phyloP scores from a whole-genome alignment of 2,329 filamentous ascomycete species.

The Cercospora citrullina region DNA sequence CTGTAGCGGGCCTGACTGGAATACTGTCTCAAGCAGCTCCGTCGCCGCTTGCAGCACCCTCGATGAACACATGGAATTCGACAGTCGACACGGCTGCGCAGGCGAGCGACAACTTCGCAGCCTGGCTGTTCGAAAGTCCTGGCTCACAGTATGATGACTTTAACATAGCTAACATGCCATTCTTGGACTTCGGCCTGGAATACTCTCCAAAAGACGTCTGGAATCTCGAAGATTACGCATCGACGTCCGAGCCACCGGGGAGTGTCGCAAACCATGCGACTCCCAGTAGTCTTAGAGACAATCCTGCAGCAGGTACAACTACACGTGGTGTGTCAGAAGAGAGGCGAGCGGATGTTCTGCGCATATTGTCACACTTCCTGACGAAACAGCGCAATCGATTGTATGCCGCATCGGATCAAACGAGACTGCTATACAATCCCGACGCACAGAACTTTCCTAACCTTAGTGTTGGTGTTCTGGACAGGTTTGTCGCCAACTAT shows the following conservation, averaged over 20 bases:
- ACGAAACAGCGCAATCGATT: conserved; percentile 18
- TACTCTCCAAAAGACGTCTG: conserved; percentile 28
- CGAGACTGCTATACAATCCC: conserved; percentile 14
- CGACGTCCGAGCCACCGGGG: conserved; percentile 11
- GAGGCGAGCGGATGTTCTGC: conserved; percentile 8
- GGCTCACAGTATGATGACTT: conserved; percentile 31
- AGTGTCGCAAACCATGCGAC: conserved; percentile 10
- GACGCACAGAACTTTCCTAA: conserved; percentile 40
- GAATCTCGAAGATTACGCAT: conserved; percentile 21
- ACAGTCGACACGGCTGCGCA: conserved; percentile 15
- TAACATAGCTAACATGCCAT: conserved; percentile 30
- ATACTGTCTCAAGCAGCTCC: conserved; percentile 1
- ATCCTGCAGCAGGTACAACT: neutral
- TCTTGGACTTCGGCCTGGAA: conserved; percentile 32
- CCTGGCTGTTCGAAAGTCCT: conserved; percentile 35
- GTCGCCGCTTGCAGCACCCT: neutral
- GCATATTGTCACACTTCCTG: conserved; percentile 13
- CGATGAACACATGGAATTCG: conserved; percentile 4
- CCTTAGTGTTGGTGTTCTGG: conserved; percentile 86
- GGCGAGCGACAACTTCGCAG: conserved; percentile 31
- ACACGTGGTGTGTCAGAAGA: conserved; percentile 14
- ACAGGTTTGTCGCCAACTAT: conserved; percentile 84
- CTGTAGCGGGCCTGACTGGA: neutral
- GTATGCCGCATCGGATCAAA: conserved; percentile 7
- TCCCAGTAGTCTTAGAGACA: conserved; percentile 5